These are phyloP conservation scores for Apiotrichum akiyoshidainum DNA, from an alignment of 1,284 basidiomycete genomes.

Conservation along the genomic window DNA sequence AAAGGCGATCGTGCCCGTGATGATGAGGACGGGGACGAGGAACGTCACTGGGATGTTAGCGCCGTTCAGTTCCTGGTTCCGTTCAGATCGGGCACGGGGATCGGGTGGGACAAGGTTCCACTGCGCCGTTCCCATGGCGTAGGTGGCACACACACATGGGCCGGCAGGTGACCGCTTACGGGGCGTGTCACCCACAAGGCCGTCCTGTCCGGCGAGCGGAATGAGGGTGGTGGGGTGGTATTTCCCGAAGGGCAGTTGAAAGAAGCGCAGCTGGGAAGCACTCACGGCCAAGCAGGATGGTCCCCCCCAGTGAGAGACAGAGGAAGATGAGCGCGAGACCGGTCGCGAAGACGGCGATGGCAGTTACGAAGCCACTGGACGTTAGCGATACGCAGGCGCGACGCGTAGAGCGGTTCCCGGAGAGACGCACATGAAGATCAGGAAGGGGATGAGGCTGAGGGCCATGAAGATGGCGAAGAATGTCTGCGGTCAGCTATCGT, in stretches of 20 bases:
- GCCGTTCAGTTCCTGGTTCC: neutral
- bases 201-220: too few relatives aligned
- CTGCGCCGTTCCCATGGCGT: too few relatives aligned
- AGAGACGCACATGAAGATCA: conserved; percentile 30
- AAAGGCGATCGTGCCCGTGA: conserved; percentile 33
- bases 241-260: neutral
- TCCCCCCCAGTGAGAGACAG: conserved; percentile 24
- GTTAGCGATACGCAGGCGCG: conserved; percentile 1
- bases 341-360: conserved; percentile 23
- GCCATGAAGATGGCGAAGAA: conserved; percentile 36
- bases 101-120: too few relatives aligned
- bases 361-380: conserved; percentile 29
- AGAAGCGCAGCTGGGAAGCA: neutral
- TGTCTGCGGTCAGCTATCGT: conserved; percentile 27
- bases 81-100: too few relatives aligned
- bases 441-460: conserved; percentile 34
- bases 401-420: neutral
- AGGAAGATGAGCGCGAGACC: conserved; percentile 26
- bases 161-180: too few relatives aligned
- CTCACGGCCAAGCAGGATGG: conserved; percentile 28
- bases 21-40: conserved; percentile 38
- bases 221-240: too few relatives aligned
- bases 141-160: too few relatives aligned
- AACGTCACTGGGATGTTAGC: conserved; percentile 25
- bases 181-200: too few relatives aligned